Evolutionary conservation across 345 rosid species (phyloP).

Genomic region (Populus pruinosa): DNA sequence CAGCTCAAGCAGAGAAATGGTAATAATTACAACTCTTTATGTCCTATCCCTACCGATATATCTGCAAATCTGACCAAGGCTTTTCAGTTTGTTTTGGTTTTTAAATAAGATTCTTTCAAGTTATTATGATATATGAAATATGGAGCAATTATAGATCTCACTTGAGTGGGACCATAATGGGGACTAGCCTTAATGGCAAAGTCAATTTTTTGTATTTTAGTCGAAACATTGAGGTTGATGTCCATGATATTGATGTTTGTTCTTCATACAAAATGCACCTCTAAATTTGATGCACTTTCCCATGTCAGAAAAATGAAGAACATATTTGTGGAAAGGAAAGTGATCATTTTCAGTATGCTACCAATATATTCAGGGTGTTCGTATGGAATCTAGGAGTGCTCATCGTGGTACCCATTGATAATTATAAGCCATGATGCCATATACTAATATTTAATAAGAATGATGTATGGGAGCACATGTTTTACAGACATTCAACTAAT

Average conservation of each 20-base stretch:
- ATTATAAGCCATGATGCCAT: too few relatives aligned
- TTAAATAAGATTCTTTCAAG: not conserved
- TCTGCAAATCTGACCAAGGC: not conserved
- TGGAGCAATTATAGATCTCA: not conserved
- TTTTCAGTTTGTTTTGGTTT: not conserved
- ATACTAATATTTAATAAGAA: too few relatives aligned
- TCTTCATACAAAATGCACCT: not conserved
- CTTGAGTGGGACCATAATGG: not conserved
- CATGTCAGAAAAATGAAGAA: not conserved
- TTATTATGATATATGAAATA: not conserved
- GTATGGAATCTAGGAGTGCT: not conserved
- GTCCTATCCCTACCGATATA: too few relatives aligned
- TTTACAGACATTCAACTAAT: too few relatives aligned
- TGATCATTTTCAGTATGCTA: not conserved
- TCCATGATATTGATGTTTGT: not conserved
- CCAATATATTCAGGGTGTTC: not conserved
- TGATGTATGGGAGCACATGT: too few relatives aligned
- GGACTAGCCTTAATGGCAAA: not conserved
- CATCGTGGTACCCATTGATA: not conserved
- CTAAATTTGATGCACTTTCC: too few relatives aligned
- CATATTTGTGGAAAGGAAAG: not conserved
- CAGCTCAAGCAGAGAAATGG: conserved; percentile 3
- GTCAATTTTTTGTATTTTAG: not conserved
- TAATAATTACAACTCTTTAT: not conserved
- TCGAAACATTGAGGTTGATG: not conserved